A percentile compares a stretch with the other conserved stretches of the same genome.
These are phyloP conservation scores for Aureobasidium uvarum DNA, from an alignment of 2,329 filamentous ascomycete species.

Conservation along the genomic window DNA sequence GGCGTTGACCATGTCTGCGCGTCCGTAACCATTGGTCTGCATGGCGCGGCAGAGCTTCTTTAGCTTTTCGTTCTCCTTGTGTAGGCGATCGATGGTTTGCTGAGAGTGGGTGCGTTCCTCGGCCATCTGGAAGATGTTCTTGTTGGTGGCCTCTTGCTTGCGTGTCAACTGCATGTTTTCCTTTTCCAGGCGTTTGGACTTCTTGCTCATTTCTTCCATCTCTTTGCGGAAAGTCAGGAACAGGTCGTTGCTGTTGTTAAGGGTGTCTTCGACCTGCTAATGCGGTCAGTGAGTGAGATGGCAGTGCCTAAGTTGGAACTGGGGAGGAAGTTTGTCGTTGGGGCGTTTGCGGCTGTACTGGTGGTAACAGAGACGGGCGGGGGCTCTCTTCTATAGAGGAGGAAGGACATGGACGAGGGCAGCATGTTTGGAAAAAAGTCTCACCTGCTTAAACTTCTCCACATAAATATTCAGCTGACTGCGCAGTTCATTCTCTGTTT, in stretches of 20 bases:
- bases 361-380: constrained; percentile 3
- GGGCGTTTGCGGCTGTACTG: not conserved
- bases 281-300: constrained; percentile 40
- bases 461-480: constrained; percentile 98
- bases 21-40: constrained; percentile 86
- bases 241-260: constrained; percentile 97
- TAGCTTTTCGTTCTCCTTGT: constrained; percentile 84
- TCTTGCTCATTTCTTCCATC: constrained; percentile 99
- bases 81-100: constrained; percentile 73
- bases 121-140: constrained; percentile 96
- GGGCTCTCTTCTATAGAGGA: not conserved
- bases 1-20: constrained; percentile 32
- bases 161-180: constrained; percentile 89
- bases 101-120: constrained; percentile 80
- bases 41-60: constrained; percentile 94
- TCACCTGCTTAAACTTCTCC: constrained; percentile 99
- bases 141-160: constrained; percentile 89
- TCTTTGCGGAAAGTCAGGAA: constrained; percentile 97
- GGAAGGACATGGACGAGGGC: constrained; percentile 17
- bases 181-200: constrained; percentile 94
- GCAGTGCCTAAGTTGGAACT: constrained; percentile 24
- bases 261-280: constrained; percentile 91
- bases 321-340: not conserved
- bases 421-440: constrained; percentile 30
- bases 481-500: constrained; percentile 89